Percentiles rank a stretch among this genome's conserved stretches.
Conservation (phyloP, 1,139 yeast species). For the Yamadazyma conglobata region DNA sequence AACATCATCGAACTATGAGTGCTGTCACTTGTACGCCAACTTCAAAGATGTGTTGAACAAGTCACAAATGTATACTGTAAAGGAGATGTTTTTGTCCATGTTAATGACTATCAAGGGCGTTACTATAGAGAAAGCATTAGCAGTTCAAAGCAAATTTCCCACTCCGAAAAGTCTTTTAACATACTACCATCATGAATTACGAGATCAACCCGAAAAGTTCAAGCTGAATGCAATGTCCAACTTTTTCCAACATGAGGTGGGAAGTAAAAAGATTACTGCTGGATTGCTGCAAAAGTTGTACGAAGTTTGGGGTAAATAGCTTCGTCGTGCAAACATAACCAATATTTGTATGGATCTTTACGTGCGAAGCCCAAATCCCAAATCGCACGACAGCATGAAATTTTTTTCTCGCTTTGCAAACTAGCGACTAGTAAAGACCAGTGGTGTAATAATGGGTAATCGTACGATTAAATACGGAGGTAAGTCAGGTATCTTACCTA, state of each 20-base stretch:
- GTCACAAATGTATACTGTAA: slow-evolving; percentile 64
- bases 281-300: slow-evolving; percentile 58
- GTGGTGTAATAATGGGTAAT: slow-evolving; percentile 49
- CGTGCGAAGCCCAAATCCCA: too few species aligned
- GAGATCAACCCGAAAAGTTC: slow-evolving; percentile 20
- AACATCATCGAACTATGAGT: slow-evolving; percentile 27
- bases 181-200: slow-evolving; percentile 22
- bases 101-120: slow-evolving; percentile 78
- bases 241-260: slow-evolving; percentile 50
- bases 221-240: slow-evolving; percentile 41
- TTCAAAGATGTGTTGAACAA: slow-evolving; percentile 75
- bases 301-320: slow-evolving; percentile 53
- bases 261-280: slow-evolving; percentile 59
- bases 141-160: slow-evolving; percentile 61
- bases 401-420: slow-evolving; percentile 6
- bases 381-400: slow-evolving; percentile 4
- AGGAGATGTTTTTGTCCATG: slow-evolving; percentile 73
- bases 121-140: slow-evolving; percentile 78
- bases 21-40: slow-evolving; percentile 62
- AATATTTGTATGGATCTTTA: too few species aligned
- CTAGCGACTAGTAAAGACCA: too few species aligned
- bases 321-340: too few species aligned
- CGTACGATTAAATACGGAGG: slow-evolving; percentile 52
- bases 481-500: slow-evolving; percentile 84
- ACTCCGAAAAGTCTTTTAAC: slow-evolving; percentile 58